phyloP scores from a whole-genome alignment of 148 eudicot genomes.

The Linanthus parryae region DNA sequence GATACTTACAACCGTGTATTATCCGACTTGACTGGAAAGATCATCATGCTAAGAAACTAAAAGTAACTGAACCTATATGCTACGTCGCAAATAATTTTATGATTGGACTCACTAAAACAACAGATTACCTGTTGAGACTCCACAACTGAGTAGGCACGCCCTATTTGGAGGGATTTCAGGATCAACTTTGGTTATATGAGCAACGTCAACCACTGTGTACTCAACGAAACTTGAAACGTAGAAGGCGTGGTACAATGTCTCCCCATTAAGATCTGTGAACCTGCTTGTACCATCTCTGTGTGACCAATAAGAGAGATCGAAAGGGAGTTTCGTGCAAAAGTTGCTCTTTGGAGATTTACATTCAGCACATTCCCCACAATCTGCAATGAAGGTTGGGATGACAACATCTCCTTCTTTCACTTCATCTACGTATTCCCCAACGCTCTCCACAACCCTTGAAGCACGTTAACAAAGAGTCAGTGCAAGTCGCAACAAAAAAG shows the following conservation, averaged over 20 bases:
- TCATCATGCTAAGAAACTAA: too few relatives aligned
- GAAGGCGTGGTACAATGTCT: conserved; percentile 57
- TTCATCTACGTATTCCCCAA: conserved; percentile 65
- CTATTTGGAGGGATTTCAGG: conserved; percentile 60
- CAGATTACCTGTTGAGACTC: conserved; percentile 87
- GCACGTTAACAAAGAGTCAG: too few relatives aligned
- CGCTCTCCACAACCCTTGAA: conserved; percentile 71
- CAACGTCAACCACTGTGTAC: conserved; percentile 74
- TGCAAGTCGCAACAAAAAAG: too few relatives aligned
- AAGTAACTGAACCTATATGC: background rate
- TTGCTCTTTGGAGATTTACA: conserved; percentile 78
- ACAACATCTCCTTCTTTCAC: conserved; percentile 67
- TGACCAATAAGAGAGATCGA: conserved; percentile 53
- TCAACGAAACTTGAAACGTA: conserved; percentile 69
- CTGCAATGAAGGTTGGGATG: conserved; percentile 63
- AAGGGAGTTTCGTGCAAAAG: conserved; percentile 55
- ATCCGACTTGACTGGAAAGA: too few relatives aligned
- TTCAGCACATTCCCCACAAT: conserved; percentile 73
- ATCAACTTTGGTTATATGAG: conserved; percentile 56
- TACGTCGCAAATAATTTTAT: background rate
- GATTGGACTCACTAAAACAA: too few relatives aligned
- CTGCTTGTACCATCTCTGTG: conserved; percentile 70
- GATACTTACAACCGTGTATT: too few relatives aligned
- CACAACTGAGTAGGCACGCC: conserved; percentile 93
- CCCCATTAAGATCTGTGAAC: conserved; percentile 69